Evolutionary conservation across 139 green algal species (phyloP), one percentile per base, ranked within the genome.

Genomic region (Mychonastes homosphaera): DNA sequence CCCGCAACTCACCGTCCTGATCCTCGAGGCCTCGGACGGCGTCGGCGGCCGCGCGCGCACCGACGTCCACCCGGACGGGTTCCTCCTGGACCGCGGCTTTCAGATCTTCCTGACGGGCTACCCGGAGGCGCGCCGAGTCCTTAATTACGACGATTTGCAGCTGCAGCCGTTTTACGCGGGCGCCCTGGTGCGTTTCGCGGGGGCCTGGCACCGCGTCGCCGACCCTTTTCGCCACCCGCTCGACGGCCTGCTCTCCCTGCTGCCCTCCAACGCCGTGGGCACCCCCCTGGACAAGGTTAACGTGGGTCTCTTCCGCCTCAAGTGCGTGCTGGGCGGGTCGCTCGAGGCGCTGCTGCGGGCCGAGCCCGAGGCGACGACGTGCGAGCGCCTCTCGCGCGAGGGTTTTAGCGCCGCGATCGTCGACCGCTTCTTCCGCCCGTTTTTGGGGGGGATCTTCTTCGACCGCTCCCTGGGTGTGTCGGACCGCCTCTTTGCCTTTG

Each of bases 401-500:
- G 90, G 92, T 23, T 98, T 99, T 70, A 80, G 71, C 5, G 29
- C 73, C 0, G 64, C 67, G 32, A 97, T 98, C 30, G 87, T 92
- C 23, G 71, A 90, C 55, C 67, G 79, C 40, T 98, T 99, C 78
- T 98, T 99, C 79, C 65, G 86, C 12, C 91, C 92, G 26, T 98
- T 98, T 70, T 71, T 98, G 56, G 88, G 90, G 7, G 92, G 92
- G 58, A 99, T 97, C 74, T 99, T 97, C 76, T 97, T 98, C 46
- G 87, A 98, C 79, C 66, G 70, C 32, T 27, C 69, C 6, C 83
- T 98, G 9, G 53, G 53, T 52, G 19, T 35, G 16, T 15, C 18
- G 6, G 15, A 27, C 45, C 44, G 56, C 7, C 58, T 97, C 32
- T 92, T 97, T 64, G 64, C 86, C 32, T 98, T 96, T 58, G 91